A percentile compares a stretch with the other conserved stretches of the same genome.
phyloP scores from a whole-genome alignment of 345 rosid species.

The Brassica carinata region DNA sequence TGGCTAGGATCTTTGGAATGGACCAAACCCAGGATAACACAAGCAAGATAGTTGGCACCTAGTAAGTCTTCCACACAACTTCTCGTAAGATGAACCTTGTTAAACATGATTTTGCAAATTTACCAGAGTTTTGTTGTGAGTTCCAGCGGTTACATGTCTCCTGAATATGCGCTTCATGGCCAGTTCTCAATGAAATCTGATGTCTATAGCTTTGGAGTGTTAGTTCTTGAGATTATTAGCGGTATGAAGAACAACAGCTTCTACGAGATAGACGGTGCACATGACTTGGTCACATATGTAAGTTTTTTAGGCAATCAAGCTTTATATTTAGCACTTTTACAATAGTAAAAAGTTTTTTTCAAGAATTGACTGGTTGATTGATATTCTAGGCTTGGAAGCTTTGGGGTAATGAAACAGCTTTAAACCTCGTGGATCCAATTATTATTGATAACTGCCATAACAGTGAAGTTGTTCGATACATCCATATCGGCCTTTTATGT shows the following conservation, averaged over 20 bases:
- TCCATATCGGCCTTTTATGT: conserved; percentile 63
- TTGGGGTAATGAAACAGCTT: conserved; percentile 51
- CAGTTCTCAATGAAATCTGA: conserved; percentile 44
- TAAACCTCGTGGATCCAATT: conserved; percentile 52
- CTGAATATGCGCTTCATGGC: conserved; percentile 45
- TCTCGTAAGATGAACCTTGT: background rate
- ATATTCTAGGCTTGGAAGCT: conserved; percentile 56
- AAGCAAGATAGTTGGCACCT: conserved; percentile 55
- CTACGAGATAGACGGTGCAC: background rate
- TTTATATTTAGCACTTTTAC: conserved; percentile 10
- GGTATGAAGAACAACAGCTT: conserved; percentile 38
- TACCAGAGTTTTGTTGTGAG: background rate
- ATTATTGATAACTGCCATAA: conserved; percentile 35
- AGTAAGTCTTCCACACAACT: conserved; percentile 43
- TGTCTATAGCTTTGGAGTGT: conserved; percentile 45
- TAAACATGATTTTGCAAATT: background rate
- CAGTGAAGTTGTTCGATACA: conserved; percentile 48
- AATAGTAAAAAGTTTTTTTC: background rate
- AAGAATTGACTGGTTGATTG: conserved; percentile 10
- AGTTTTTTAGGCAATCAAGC: background rate
- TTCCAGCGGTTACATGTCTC: conserved; percentile 50
- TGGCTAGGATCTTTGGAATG: conserved; percentile 54
- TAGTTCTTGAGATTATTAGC: conserved; percentile 41
- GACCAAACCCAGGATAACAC: conserved; percentile 48
- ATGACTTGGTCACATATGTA: conserved; percentile 39